Percentiles rank a stretch among this genome's conserved stretches.
phyloP scores from a whole-genome alignment of 1,139 yeast species.

The Geotrichum fermentans region DNA sequence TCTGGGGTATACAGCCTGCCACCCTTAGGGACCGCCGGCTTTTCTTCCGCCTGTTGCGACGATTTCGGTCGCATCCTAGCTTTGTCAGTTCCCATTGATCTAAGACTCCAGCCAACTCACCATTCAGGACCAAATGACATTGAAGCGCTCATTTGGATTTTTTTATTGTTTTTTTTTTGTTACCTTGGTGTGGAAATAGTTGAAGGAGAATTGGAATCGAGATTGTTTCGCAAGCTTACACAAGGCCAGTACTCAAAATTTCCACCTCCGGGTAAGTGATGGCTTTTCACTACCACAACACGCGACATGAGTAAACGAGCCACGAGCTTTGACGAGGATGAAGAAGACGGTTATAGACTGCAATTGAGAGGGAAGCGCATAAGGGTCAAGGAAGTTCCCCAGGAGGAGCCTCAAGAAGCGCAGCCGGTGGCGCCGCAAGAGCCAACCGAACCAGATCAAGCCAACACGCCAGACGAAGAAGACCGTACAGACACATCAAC shows the following conservation, averaged over 20 bases:
- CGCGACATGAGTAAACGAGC: constrained; percentile 12
- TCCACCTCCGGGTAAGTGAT: background rate
- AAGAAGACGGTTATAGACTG: constrained; percentile 16
- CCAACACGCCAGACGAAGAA: background rate
- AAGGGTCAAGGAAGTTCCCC: background rate
- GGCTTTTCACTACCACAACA: background rate
- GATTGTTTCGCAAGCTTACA: too few relatives aligned
- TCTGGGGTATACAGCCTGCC: constrained; percentile 44
- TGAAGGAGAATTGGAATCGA: background rate
- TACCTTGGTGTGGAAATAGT: background rate
- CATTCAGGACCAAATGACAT: constrained; percentile 22
- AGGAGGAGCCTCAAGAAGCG: constrained; percentile 4
- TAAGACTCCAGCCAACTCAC: constrained; percentile 16
- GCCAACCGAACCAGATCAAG: background rate
- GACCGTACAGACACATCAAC: constrained; percentile 6
- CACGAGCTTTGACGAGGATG: constrained; percentile 10
- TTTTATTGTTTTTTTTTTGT: background rate
- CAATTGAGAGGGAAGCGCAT: constrained; percentile 1
- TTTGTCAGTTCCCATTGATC: background rate
- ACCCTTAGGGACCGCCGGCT: constrained; percentile 17
- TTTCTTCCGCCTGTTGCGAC: background rate
- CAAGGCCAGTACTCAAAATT: too few relatives aligned
- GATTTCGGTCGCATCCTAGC: constrained; percentile 16
- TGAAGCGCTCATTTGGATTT: constrained; percentile 21
- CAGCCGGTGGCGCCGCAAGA: background rate